Evolutionary conservation across 495 filamentous ascomycete species (phyloP), one percentile per base, ranked within the genome.

Genomic region (Xylaria scruposa): DNA sequence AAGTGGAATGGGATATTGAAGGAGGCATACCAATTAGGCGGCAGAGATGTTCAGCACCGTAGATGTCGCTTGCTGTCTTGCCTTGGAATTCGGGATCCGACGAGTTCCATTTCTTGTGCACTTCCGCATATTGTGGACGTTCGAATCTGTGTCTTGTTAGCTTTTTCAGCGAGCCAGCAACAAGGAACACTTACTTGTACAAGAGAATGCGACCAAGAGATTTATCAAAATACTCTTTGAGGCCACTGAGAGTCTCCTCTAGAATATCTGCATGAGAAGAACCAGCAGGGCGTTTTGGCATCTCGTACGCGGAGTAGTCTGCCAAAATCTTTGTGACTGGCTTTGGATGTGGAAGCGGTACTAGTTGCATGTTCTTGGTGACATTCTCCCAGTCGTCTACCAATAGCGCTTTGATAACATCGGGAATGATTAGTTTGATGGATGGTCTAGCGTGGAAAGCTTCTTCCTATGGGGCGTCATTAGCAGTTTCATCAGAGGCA

Each of bases 321-420:
- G 93, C 85, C 7, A 99, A 82, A 71, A 99, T 95, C 68, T 90
- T 80, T 70, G 88, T 88, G 66, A 95, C 93, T 2, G 93, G 90
- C 62, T 90, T 86, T 29, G 86, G 83, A n/a, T 92, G 88, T 0
- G 96, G 96, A 12, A 99, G 85, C 0, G 90, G 89, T 19, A 97
- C 93, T 3, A 98, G 90, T 75, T 93, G 91, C 72, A 91, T 88
- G 77, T 95, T 94, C 85, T 98, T 98, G 61, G 96, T 99, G 62
- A 98, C 89, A 75, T 97, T 97, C 81, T 99, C 96, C 96, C 96
- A 99, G 83, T 99, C 96, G 76, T 99, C 96, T 49, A 99, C 96
- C 4, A 99, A 90, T 56, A 96, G 83, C 21, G 91, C 90, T 82
- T 98, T 98, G 62, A 99, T 82, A 64, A 90, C 88, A 77, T 98